These are phyloP conservation scores for Xylariales sp. DNA, from an alignment of 2,329 filamentous ascomycete genomes.

Conservation along the genomic window DNA sequence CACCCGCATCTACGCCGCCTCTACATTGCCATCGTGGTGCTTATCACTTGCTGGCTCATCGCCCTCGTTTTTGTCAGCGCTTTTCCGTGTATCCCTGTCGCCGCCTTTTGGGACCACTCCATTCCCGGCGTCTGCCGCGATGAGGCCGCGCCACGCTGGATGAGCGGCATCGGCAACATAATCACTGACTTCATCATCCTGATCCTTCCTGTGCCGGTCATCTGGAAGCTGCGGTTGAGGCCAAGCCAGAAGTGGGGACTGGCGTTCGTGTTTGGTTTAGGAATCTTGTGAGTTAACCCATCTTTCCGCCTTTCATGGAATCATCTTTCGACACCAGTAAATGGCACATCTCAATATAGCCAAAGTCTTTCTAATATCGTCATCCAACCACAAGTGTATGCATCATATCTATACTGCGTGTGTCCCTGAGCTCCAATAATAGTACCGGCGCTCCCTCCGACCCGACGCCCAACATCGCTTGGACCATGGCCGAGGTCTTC, in stretches of 20 bases:
- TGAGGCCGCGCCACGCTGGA: neutral
- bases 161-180: neutral
- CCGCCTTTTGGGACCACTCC: neutral
- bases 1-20: neutral
- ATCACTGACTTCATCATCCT: conserved; percentile 3
- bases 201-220: conserved; percentile 1
- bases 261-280: neutral
- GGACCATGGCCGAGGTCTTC: neutral
- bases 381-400: no score
- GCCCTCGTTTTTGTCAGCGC: neutral
- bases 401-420: conserved; percentile 1
- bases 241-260: neutral
- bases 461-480: neutral
- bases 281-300: conserved; percentile 3
- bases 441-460: neutral
- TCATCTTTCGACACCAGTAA: no score
- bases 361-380: no score
- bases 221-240: neutral
- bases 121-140: neutral
- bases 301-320: no score
- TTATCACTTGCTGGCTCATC: neutral
- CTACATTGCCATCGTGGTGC: neutral
- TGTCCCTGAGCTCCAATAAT: neutral
- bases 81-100: neutral
- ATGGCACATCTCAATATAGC: no score